Evolutionary conservation across 352 stramenopile genomes (phyloP).

Genomic region (Pythium volutum): DNA sequence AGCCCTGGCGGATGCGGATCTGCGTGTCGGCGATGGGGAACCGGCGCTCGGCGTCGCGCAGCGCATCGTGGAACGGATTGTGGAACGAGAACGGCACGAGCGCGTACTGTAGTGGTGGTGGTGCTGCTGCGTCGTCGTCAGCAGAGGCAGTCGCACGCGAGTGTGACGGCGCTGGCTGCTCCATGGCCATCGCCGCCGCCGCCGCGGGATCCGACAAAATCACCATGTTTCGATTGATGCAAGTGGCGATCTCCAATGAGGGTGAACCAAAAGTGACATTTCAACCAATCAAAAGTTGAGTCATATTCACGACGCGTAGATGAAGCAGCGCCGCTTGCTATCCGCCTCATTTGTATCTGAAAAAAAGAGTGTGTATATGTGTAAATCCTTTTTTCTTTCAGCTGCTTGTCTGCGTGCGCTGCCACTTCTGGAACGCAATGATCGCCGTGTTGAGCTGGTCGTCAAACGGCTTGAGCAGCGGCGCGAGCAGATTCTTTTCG

Average conservation of each 20-base stretch:
- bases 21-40: conserved; percentile 60
- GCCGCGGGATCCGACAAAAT: not conserved
- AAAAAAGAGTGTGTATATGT: too few relatives aligned
- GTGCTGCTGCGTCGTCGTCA: not conserved
- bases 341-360: too few relatives aligned
- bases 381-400: not conserved
- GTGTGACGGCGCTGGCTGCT: conserved; percentile 17
- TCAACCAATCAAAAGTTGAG: conserved; percentile 14
- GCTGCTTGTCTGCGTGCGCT: conserved; percentile 11
- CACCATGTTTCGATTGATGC: not conserved
- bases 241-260: not conserved
- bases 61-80: conserved; percentile 72
- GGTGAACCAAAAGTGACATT: not conserved
- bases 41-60: conserved; percentile 56
- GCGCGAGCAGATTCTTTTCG: conserved; percentile 79
- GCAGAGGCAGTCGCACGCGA: not conserved
- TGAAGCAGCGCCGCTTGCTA: too few relatives aligned
- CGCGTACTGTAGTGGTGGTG: conserved; percentile 20
- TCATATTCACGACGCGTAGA: too few relatives aligned
- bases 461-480: conserved; percentile 81
- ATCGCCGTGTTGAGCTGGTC: conserved; percentile 88
- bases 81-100: conserved; percentile 73
- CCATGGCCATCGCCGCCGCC: conserved; percentile 16
- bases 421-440: conserved; percentile 52
- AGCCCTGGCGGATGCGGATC: conserved; percentile 72